A percentile compares a stretch with the other conserved stretches of the same genome.
These are phyloP conservation scores for Leccinum rimulosum DNA, from an alignment of 768 basidiomycete genomes.

Conservation along the genomic window DNA sequence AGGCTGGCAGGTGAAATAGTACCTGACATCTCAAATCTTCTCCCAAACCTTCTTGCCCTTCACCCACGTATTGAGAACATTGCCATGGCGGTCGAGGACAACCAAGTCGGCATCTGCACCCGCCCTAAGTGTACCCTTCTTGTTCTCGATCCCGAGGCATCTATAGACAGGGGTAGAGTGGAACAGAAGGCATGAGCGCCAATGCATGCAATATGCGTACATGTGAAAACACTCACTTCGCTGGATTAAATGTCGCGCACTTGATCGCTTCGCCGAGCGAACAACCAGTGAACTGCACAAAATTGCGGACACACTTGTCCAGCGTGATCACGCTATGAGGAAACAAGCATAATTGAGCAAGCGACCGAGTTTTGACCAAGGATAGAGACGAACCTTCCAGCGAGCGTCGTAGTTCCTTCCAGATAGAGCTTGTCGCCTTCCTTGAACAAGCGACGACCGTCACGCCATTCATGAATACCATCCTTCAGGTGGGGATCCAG, in stretches of 20 bases:
- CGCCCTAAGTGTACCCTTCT: constrained; percentile 75
- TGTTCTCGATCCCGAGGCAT: constrained; percentile 74
- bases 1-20: not conserved
- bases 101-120: constrained; percentile 88
- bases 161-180: constrained; percentile 37
- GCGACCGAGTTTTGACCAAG: not conserved
- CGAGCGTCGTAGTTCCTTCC: constrained; percentile 84
- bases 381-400: constrained; percentile 62
- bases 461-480: constrained; percentile 86
- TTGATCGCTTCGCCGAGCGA: constrained; percentile 81
- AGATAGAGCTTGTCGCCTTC: constrained; percentile 78
- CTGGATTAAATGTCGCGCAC: constrained; percentile 84
- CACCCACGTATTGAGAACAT: constrained; percentile 73
- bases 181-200: not conserved
- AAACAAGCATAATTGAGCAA: not conserved
- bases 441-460: constrained; percentile 76
- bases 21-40: constrained; percentile 22
- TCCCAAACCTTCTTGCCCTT: constrained; percentile 72
- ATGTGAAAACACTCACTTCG: constrained; percentile 47
- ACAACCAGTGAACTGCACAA: constrained; percentile 79
- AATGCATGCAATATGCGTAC: not conserved
- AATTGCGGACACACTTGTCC: constrained; percentile 84
- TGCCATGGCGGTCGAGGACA: constrained; percentile 67
- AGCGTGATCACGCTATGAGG: constrained; percentile 68
- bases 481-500: constrained; percentile 83